A percentile compares a stretch with the other conserved stretches of the same genome.
Conservation (phyloP, 2,329 filamentous ascomycete species). For the Pyrenophora tritici-repentis region DNA sequence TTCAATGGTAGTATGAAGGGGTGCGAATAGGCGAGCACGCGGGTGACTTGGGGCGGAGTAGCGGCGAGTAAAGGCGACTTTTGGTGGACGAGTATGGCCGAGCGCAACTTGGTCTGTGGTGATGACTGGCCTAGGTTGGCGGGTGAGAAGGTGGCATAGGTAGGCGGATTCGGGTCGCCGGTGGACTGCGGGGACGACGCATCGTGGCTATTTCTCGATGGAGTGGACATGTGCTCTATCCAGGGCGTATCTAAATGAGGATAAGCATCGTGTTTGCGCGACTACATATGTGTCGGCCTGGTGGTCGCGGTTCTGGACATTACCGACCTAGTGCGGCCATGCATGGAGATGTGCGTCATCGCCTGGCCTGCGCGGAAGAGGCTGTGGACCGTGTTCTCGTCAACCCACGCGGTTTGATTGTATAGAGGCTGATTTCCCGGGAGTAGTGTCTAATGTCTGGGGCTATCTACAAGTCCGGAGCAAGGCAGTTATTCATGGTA, state of each 20-base stretch:
- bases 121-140: slow-evolving; percentile 72
- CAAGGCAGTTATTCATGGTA: slow-evolving; percentile 15
- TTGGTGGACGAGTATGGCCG: slow-evolving; percentile 93
- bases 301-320: slow-evolving; percentile 17
- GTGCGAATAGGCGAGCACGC: slow-evolving; percentile 92
- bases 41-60: slow-evolving; percentile 91
- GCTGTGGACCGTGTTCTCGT: slow-evolving; percentile 26
- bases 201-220: slow-evolving; percentile 45
- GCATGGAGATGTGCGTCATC: slow-evolving; percentile 47
- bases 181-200: slow-evolving; percentile 43
- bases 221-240: slow-evolving; percentile 50
- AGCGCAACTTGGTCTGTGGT: slow-evolving; percentile 74
- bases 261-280: slow-evolving; percentile 35
- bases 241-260: slow-evolving; percentile 46
- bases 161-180: slow-evolving; percentile 64
- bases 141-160: slow-evolving; percentile 88
- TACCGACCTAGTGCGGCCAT: slow-evolving; percentile 52
- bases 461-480: no score
- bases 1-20: slow-evolving; percentile 91
- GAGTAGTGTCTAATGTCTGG: no score
- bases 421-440: neutral
- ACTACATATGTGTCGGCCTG: slow-evolving; percentile 4
- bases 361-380: slow-evolving; percentile 30
- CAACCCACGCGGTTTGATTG: slow-evolving; percentile 15
- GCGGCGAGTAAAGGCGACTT: slow-evolving; percentile 92